These are phyloP conservation scores for Lactarius sanguifluus DNA, from an alignment of 768 basidiomycete genomes.

Conservation along the genomic window DNA sequence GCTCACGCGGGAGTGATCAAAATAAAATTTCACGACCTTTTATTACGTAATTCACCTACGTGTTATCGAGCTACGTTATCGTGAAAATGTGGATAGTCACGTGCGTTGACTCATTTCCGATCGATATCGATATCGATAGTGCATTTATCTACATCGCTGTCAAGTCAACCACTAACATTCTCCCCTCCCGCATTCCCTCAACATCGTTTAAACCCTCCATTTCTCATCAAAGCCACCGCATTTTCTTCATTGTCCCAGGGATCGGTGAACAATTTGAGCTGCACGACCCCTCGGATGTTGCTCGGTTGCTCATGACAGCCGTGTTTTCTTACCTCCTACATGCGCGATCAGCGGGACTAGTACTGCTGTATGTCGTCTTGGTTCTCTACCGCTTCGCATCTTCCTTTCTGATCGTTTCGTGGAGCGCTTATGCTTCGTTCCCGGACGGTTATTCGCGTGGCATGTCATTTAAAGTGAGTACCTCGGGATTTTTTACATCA, in stretches of 20 bases:
- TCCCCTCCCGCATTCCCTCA: background rate
- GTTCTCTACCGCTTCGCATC: background rate
- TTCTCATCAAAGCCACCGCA: background rate
- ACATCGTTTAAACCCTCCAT: background rate
- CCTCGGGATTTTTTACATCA: background rate
- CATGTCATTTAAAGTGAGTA: constrained; percentile 8
- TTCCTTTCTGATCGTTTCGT: constrained; percentile 4
- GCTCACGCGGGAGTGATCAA: too few species aligned
- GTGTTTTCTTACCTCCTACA: background rate
- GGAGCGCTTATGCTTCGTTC: background rate
- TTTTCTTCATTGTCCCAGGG: background rate
- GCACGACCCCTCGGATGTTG: background rate
- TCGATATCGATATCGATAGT: constrained; percentile 9
- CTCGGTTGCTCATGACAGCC: background rate
- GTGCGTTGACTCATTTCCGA: background rate
- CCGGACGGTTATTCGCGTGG: background rate
- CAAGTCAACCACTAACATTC: background rate
- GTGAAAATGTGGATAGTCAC: too few species aligned
- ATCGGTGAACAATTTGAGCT: background rate
- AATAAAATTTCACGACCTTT: too few species aligned
- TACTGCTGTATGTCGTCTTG: background rate
- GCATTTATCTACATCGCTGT: too few species aligned
- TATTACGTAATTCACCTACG: too few species aligned
- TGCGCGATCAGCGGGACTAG: background rate
- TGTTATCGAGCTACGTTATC: too few species aligned